These are phyloP conservation scores for Podospora sp. DNA, from an alignment of 495 filamentous ascomycete species.

Conservation along the genomic window DNA sequence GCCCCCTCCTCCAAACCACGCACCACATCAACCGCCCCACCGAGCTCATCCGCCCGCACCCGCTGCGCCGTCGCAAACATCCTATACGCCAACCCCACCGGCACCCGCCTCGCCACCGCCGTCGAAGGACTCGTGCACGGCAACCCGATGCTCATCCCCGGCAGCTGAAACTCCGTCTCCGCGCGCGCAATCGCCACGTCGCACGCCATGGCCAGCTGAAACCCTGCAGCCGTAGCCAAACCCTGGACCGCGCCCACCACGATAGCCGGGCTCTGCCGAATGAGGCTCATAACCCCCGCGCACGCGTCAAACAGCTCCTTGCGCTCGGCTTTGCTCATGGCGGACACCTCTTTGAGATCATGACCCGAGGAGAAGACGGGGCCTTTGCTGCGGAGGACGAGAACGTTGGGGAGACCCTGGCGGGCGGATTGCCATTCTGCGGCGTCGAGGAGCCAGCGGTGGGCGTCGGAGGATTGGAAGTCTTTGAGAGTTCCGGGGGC, in stretches of 20 bases:
- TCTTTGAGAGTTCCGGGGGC: conserved; percentile 19
- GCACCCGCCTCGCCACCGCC: conserved; percentile 25
- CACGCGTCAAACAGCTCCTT: conserved; percentile 29
- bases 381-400: conserved; percentile 28
- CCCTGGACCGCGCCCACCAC: conserved; percentile 31
- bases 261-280: conserved; percentile 30
- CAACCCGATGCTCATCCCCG: conserved; percentile 31
- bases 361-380: conserved; percentile 36
- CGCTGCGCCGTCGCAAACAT: conserved; percentile 29
- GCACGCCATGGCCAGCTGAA: conserved; percentile 33
- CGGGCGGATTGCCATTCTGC: conserved; percentile 23
- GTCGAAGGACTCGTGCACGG: conserved; percentile 33
- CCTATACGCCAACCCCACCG: conserved; percentile 20
- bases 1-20: neutral
- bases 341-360: conserved; percentile 28
- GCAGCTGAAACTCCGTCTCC: conserved; percentile 23
- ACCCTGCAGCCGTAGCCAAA: conserved; percentile 30
- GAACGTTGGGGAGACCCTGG: conserved; percentile 21
- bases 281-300: conserved; percentile 32
- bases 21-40: conserved; percentile 22
- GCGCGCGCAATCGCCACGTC: conserved; percentile 29
- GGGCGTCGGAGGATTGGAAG: neutral
- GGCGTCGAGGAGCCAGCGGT: conserved; percentile 30
- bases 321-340: conserved; percentile 3
- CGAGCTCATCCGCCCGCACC: conserved; percentile 22